phyloP scores from a whole-genome alignment of 306 rosid species.

The Vicia sativa region DNA sequence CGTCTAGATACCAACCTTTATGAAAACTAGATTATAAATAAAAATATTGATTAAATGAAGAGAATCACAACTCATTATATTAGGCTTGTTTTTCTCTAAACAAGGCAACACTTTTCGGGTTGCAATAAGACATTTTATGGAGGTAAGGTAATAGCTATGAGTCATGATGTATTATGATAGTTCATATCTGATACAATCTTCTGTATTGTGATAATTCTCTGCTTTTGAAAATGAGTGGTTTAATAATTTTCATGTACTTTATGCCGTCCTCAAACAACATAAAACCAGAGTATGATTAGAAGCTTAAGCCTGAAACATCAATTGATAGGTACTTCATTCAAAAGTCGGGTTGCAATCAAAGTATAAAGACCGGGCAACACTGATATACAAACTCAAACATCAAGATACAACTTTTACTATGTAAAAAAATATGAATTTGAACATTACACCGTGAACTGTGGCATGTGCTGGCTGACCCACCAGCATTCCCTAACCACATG shows the following conservation, averaged over 20 bases:
- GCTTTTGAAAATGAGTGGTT: not conserved
- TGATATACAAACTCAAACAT: slow-evolving; percentile 44
- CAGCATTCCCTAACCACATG: slow-evolving; percentile 30
- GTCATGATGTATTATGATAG: not conserved
- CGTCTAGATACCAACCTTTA: slow-evolving; percentile 35
- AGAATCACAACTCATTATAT: not conserved
- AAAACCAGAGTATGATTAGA: not conserved
- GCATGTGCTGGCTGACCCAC: slow-evolving; percentile 37
- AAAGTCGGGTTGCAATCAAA: slow-evolving; percentile 36
- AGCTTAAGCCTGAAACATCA: slow-evolving; percentile 19
- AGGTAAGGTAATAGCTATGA: too few species aligned
- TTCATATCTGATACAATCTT: slow-evolving; percentile 1
- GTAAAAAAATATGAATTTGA: slow-evolving; percentile 43
- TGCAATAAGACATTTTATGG: not conserved
- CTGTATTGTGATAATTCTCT: not conserved
- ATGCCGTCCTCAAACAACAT: not conserved
- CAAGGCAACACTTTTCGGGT: slow-evolving; percentile 7
- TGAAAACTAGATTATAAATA: slow-evolving; percentile 3
- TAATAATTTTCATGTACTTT: not conserved
- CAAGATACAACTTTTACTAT: slow-evolving; percentile 41
- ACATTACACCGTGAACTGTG: slow-evolving; percentile 41
- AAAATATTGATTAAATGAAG: not conserved
- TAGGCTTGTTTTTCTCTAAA: slow-evolving; percentile 22
- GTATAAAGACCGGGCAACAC: not conserved
- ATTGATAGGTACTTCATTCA: not conserved